Conservation (phyloP, 345 rosid genomes). For the Orychophragmus violaceus region DNA sequence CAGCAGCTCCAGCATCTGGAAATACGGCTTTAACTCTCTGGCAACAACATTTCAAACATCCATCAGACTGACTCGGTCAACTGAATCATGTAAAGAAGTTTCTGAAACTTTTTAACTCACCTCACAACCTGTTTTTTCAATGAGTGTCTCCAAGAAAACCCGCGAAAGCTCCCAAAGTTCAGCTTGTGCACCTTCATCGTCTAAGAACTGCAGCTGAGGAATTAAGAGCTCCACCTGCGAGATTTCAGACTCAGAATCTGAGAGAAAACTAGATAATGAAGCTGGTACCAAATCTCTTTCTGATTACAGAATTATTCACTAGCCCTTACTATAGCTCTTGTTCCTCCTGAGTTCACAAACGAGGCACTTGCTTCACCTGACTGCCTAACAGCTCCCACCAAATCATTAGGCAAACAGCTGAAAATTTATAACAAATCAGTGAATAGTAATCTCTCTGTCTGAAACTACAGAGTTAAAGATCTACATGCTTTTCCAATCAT, state of each 20-base stretch:
- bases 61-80: not conserved
- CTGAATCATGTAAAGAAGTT: not conserved
- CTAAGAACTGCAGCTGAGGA: constrained; percentile 86
- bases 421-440: constrained; percentile 13
- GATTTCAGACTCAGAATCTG: not conserved
- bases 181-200: constrained; percentile 95
- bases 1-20: constrained; percentile 99
- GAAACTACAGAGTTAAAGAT: not conserved
- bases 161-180: constrained; percentile 87
- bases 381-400: constrained; percentile 88
- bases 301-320: not conserved
- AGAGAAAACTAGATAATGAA: not conserved
- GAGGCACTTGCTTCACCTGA: constrained; percentile 72
- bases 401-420: constrained; percentile 90
- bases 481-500: too few relatives aligned
- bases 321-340: constrained; percentile 77
- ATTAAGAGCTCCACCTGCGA: constrained; percentile 86
- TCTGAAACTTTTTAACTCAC: constrained; percentile 32
- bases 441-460: not conserved
- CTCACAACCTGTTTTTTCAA: constrained; percentile 75
- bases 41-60: constrained; percentile 8
- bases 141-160: constrained; percentile 64
- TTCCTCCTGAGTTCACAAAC: constrained; percentile 81
- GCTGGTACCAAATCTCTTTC: not conserved
- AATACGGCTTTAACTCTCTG: constrained; percentile 87